Percentiles rank a stretch among this genome's conserved stretches.
Conservation (phyloP, 1,139 yeast genomes). For the Kluyveromyces sp. region DNA sequence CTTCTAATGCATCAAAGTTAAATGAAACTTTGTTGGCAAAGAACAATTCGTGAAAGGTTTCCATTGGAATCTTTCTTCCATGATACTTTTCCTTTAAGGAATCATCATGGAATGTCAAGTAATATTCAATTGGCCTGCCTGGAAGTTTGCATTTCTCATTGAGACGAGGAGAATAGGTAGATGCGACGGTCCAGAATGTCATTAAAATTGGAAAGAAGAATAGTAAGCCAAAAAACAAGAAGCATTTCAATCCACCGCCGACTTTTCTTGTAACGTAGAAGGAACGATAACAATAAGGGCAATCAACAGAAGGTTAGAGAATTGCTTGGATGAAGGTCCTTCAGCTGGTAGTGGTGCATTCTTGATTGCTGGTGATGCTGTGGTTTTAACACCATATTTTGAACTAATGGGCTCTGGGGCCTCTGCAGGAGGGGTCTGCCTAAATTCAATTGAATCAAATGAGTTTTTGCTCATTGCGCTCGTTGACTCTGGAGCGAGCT, state of each 20-base stretch:
- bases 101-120: conserved; percentile 74
- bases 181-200: conserved; percentile 74
- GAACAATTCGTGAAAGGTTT: conserved; percentile 83
- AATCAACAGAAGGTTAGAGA: conserved; percentile 54
- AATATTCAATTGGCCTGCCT: conserved; percentile 67
- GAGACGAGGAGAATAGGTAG: conserved; percentile 73
- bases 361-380: conserved; percentile 53
- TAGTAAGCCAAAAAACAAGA: conserved; percentile 46
- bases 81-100: conserved; percentile 64
- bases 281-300: conserved; percentile 49
- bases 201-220: conserved; percentile 62
- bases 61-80: conserved; percentile 83
- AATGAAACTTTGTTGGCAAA: conserved; percentile 79
- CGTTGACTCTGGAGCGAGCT: background rate
- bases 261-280: conserved; percentile 53
- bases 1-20: conserved; percentile 82
- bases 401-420: conserved; percentile 8
- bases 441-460: conserved; percentile 9
- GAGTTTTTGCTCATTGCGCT: conserved; percentile 7
- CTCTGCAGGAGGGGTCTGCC: conserved; percentile 9
- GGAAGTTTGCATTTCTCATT: conserved; percentile 75
- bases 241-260: conserved; percentile 69
- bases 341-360: conserved; percentile 90
- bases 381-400: conserved; percentile 11
- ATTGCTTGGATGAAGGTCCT: conserved; percentile 78